Percentiles rank a stretch among this genome's conserved stretches.
phyloP scores from a whole-genome alignment of 768 basidiomycete species.

The Lepiota subincarnata region DNA sequence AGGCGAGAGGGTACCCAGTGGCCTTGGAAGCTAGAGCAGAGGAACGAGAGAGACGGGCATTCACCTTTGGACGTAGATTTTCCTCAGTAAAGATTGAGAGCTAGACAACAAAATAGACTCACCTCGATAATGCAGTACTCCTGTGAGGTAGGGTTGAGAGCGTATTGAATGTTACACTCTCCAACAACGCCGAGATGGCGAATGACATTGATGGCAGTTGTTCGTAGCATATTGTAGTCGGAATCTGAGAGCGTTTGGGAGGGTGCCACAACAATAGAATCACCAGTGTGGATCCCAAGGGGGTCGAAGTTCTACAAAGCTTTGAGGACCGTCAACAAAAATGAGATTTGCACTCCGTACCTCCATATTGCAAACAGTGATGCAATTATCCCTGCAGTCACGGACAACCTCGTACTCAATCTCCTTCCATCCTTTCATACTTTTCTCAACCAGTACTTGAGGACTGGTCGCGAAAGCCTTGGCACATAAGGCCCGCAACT shows the following conservation, averaged over 20 bases:
- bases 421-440: slow-evolving; percentile 99
- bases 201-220: slow-evolving; percentile 96
- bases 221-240: slow-evolving; percentile 99
- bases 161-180: slow-evolving; percentile 99
- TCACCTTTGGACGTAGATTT: slow-evolving; percentile 40
- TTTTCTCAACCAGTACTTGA: slow-evolving; percentile 98
- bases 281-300: slow-evolving; percentile 96
- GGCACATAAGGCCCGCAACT: slow-evolving; percentile 81
- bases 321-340: neutral
- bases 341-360: slow-evolving; percentile 39
- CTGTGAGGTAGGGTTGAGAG: slow-evolving; percentile 89
- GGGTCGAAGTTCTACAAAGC: slow-evolving; percentile 90
- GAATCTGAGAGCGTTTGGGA: slow-evolving; percentile 98
- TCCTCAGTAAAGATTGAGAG: neutral
- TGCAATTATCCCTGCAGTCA: slow-evolving; percentile 97
- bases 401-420: slow-evolving; percentile 99
- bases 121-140: slow-evolving; percentile 99
- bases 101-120: slow-evolving; percentile 3
- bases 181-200: slow-evolving; percentile 97
- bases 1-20: slow-evolving; percentile 96
- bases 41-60: slow-evolving; percentile 96
- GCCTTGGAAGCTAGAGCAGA: slow-evolving; percentile 98
- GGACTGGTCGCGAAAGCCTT: slow-evolving; percentile 98
- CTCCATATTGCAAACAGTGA: slow-evolving; percentile 99
- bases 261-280: slow-evolving; percentile 97